A percentile compares a stretch with the other conserved stretches of the same genome.
These are phyloP conservation scores for Blastobotrys capitulatus DNA, from an alignment of 1,139 yeast genomes.

Conservation along the genomic window DNA sequence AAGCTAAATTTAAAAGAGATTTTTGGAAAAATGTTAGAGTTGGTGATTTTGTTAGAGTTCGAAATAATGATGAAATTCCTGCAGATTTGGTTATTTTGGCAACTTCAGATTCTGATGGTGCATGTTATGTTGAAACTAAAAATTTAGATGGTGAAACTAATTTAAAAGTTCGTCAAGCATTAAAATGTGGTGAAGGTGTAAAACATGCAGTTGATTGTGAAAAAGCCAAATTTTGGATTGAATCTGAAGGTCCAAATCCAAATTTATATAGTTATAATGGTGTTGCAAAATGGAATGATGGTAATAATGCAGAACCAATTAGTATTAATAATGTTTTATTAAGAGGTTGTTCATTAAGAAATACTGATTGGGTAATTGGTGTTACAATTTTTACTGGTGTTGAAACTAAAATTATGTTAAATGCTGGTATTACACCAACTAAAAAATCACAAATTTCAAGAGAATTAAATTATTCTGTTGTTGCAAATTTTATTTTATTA, in stretches of 20 bases:
- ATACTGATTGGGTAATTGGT: conserved; percentile 92
- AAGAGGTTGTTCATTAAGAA: conserved; percentile 83
- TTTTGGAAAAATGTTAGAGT: conserved; percentile 87
- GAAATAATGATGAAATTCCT: conserved; percentile 88
- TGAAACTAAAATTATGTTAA: conserved; percentile 89
- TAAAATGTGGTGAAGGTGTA: conserved; percentile 61
- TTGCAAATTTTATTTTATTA: conserved; percentile 68
- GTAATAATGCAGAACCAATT: conserved; percentile 52
- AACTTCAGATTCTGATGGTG: conserved; percentile 84
- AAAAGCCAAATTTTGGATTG: conserved; percentile 73
- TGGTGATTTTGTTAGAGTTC: conserved; percentile 81
- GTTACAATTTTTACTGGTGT: conserved; percentile 83
- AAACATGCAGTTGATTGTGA: conserved; percentile 69
- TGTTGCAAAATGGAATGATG: conserved; percentile 53
- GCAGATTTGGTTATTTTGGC: conserved; percentile 80
- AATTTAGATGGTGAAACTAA: conserved; percentile 97
- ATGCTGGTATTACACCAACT: conserved; percentile 89
- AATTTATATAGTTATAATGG: conserved; percentile 84
- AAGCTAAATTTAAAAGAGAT: conserved; percentile 55
- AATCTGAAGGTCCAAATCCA: conserved; percentile 86
- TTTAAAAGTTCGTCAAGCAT: conserved; percentile 70
- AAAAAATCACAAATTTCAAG: conserved; percentile 77
- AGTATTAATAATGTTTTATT: conserved; percentile 73
- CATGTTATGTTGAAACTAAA: conserved; percentile 89
- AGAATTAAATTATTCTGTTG: conserved; percentile 76